Conservation (phyloP, 176 grass and related monocot genomes). For the Secale cereale region DNA sequence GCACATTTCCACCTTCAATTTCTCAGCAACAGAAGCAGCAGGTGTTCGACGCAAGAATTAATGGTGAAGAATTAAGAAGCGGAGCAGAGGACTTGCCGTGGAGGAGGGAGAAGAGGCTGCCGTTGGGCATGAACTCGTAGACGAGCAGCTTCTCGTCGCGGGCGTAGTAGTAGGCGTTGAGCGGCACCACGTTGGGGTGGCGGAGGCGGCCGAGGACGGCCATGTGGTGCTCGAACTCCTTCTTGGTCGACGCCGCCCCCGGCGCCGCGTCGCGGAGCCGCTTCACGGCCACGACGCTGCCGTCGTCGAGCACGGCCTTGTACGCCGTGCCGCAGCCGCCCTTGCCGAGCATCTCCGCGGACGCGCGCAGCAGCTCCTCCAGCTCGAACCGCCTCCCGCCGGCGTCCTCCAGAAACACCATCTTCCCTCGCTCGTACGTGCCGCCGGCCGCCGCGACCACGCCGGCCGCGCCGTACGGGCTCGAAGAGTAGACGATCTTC, state of each 20-base stretch:
- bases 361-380: constrained; percentile 87
- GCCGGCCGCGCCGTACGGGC: constrained; percentile 59
- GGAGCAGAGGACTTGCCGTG: constrained; percentile 44
- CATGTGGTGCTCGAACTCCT: constrained; percentile 94
- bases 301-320: constrained; percentile 87
- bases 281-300: constrained; percentile 78
- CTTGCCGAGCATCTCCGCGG: constrained; percentile 97
- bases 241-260: constrained; percentile 42
- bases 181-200: constrained; percentile 75
- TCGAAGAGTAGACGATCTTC: constrained; percentile 98
- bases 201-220: constrained; percentile 58
- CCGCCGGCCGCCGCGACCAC: constrained; percentile 25
- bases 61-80: background rate
- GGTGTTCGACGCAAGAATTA: background rate
- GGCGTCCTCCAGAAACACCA: constrained; percentile 66
- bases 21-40: background rate
- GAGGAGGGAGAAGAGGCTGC: constrained; percentile 84
- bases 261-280: constrained; percentile 61
- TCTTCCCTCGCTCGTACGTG: constrained; percentile 74
- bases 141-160: constrained; percentile 98
- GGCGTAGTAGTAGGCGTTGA: constrained; percentile 89
- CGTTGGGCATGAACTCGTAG: constrained; percentile 97
- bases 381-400: constrained; percentile 64
- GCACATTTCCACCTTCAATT: background rate
- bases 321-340: constrained; percentile 85